Evolutionary conservation across 805 yeast genomes (phyloP).

Genomic region (Kazachstania psychrophila): DNA sequence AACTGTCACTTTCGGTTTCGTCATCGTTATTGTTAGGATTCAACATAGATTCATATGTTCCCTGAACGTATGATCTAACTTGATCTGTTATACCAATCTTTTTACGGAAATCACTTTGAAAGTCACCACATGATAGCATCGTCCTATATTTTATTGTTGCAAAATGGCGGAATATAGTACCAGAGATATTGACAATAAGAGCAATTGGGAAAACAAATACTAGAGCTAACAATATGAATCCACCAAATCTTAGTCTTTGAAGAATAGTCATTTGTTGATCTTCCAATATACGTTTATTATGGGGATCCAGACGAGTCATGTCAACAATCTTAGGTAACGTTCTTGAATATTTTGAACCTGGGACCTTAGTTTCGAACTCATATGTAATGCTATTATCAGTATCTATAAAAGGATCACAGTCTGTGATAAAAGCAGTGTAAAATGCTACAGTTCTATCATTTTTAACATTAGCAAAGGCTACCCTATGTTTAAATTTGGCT

Average conservation of each 20-base stretch:
- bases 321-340: slow-evolving; percentile 23
- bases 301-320: slow-evolving; percentile 15
- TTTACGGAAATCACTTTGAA: slow-evolving; percentile 15
- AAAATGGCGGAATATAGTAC: slow-evolving; percentile 25
- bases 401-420: slow-evolving; percentile 64
- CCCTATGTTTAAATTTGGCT: slow-evolving; percentile 43
- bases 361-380: slow-evolving; percentile 37
- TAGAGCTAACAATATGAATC: neutral
- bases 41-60: slow-evolving; percentile 18
- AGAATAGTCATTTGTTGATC: neutral
- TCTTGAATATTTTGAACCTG: slow-evolving; percentile 13
- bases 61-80: slow-evolving; percentile 18
- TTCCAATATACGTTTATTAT: neutral
- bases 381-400: slow-evolving; percentile 40
- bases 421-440: slow-evolving; percentile 70
- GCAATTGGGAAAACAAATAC: slow-evolving; percentile 22
- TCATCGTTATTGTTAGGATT: slow-evolving; percentile 12
- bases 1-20: slow-evolving; percentile 7
- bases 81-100: slow-evolving; percentile 20
- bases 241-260: neutral
- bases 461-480: slow-evolving; percentile 61
- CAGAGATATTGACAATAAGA: slow-evolving; percentile 20
- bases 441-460: slow-evolving; percentile 86
- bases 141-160: slow-evolving; percentile 21
- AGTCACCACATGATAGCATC: slow-evolving; percentile 16